Base-by-base conservation (phyloP, 805 yeast genomes). In the Grigorovia transvaalensis region DNA sequence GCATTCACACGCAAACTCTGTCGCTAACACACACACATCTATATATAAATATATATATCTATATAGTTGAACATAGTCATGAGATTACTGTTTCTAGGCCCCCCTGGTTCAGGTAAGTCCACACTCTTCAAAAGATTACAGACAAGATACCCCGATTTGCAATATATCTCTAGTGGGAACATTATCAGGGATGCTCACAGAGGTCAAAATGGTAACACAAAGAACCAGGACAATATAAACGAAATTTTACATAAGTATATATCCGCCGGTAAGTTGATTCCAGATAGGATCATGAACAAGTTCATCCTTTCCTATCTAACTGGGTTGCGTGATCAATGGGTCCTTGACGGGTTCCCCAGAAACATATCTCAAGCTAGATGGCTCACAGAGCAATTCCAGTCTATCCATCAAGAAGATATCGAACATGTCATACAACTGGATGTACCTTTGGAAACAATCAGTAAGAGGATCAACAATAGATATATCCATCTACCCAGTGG, bases 101-200 rank as follows among this genome's bases (percentile, higher is more conserved):
- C 97, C 0, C 98, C 98, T 0, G 98, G 98, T 0, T 77, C 96
- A 1, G 98, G 98, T 0, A 90, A 90, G 64, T 97, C 97, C 1
- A 90, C 98, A 0, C 86, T 85, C 57, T 85, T 96, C 0, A 69
- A 84, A 2, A 74, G 82, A 53, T 71, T 90, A 4, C 65, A 84
- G 53, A 75, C 77, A 49, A 67, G 71, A 44, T 75, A 82, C 53
- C 77, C 84, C 1, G 59, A 63, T 4, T 66, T 90, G 20, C 65
- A 74, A 13, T 71, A 91, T 0, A 68, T 91, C 9, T 82, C 96
- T 1, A 84, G 95, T 0, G 98, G 98, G 1, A 96, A 90, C 67
- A 69, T 88, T 5, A 70, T 90, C 45, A 76, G 98, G 55, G 38
- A 13, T 11, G 15, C 15, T 13, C 38, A 33, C 11, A 11, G 15